A percentile compares a stretch with the other conserved stretches of the same genome.
phyloP scores from a whole-genome alignment of 495 filamentous ascomycete species.

The Penicillium pancosmium region DNA sequence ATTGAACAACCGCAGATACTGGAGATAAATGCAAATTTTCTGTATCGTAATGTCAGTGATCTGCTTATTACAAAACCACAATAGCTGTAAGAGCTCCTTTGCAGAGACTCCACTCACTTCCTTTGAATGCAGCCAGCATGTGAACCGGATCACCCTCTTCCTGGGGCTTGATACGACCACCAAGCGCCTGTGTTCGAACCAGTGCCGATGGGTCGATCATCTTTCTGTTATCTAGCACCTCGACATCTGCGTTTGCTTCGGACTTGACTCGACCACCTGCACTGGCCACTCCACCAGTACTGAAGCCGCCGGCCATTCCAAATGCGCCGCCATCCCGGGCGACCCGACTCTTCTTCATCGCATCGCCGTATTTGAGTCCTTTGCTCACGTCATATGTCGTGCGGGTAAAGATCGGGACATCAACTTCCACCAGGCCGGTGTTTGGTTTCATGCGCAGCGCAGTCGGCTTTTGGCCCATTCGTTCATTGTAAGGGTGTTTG shows the following conservation, averaged over 20 bases:
- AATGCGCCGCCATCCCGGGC: constrained; percentile 60
- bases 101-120: constrained; percentile 46
- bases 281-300: constrained; percentile 35
- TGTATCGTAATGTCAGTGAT: constrained; percentile 29
- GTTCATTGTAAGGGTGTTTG: constrained; percentile 58
- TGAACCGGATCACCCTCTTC: constrained; percentile 65
- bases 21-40: constrained; percentile 71
- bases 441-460: constrained; percentile 67
- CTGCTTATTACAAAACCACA: neutral
- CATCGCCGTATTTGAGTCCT: constrained; percentile 67
- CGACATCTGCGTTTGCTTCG: constrained; percentile 38
- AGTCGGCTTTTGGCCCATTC: constrained; percentile 55
- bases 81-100: neutral
- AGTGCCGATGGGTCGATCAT: constrained; percentile 35
- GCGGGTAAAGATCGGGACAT: constrained; percentile 66
- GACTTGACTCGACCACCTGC: constrained; percentile 39
- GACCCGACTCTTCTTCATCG: constrained; percentile 56
- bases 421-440: constrained; percentile 72
- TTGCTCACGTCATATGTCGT: constrained; percentile 66
- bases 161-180: constrained; percentile 63
- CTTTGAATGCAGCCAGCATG: constrained; percentile 71
- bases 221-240: constrained; percentile 41
- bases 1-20: constrained; percentile 68
- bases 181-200: constrained; percentile 56
- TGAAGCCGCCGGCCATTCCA: constrained; percentile 63